Percentiles rank a stretch among this genome's conserved stretches.
These are phyloP conservation scores for Berkeleyomyces basicola DNA, from an alignment of 2,329 filamentous ascomycete species.

Conservation along the genomic window DNA sequence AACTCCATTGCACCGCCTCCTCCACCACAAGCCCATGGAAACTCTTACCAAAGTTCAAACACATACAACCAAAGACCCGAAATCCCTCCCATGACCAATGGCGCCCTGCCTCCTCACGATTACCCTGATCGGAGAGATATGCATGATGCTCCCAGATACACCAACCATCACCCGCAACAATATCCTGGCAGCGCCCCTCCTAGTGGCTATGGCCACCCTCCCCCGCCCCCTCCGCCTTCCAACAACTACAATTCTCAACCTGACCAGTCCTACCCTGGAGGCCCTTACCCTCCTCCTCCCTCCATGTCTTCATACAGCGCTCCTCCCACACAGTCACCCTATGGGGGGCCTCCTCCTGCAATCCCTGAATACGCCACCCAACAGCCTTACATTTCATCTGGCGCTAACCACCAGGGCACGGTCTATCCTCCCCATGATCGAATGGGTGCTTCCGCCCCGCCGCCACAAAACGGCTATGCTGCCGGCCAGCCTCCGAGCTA, in stretches of 20 bases:
- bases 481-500: constrained; percentile 12
- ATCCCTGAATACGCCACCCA: constrained; percentile 4
- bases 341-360: constrained; percentile 8
- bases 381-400: constrained; percentile 7
- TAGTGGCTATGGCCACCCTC: constrained; percentile 3
- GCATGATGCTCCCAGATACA: constrained; percentile 5
- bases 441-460: constrained; percentile 8
- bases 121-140: constrained; percentile 7
- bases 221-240: background rate
- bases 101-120: background rate
- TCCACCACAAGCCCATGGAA: background rate
- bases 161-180: constrained; percentile 4
- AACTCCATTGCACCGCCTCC: constrained; percentile 8
- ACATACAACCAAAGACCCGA: constrained; percentile 5
- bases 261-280: constrained; percentile 1
- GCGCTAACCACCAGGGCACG: constrained; percentile 6
- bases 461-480: constrained; percentile 10
- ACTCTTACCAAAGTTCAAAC: background rate
- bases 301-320: constrained; percentile 10
- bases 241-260: background rate
- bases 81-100: constrained; percentile 1
- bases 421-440: constrained; percentile 9
- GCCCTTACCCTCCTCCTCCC: constrained; percentile 5
- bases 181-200: constrained; percentile 12
- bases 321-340: constrained; percentile 9